A percentile compares a stretch with the other conserved stretches of the same genome.
These are phyloP conservation scores for Jaminaea rosea DNA, from an alignment of 1,284 basidiomycete genomes.

Conservation along the genomic window DNA sequence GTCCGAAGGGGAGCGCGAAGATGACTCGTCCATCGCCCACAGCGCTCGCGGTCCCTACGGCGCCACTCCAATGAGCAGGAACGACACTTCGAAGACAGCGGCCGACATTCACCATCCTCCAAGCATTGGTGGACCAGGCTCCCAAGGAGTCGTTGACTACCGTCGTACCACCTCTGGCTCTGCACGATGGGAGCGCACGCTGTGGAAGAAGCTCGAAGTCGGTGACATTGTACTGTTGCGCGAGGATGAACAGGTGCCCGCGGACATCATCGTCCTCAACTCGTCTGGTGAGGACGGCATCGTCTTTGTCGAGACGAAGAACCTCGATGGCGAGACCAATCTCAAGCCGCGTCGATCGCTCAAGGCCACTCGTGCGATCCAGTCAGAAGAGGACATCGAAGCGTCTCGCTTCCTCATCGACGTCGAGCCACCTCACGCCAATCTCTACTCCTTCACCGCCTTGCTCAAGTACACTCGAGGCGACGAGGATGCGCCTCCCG, in stretches of 20 bases:
- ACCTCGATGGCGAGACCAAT: slow-evolving; percentile 94
- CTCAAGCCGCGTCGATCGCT: slow-evolving; percentile 75
- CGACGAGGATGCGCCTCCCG: slow-evolving; percentile 1
- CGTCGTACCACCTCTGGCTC: slow-evolving; percentile 60
- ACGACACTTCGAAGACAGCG: background rate
- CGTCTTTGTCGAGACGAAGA: slow-evolving; percentile 60
- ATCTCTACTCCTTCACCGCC: slow-evolving; percentile 82
- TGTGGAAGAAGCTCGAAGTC: slow-evolving; percentile 98
- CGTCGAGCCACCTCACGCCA: slow-evolving; percentile 85
- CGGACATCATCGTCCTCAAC: slow-evolving; percentile 81
- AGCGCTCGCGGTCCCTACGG: background rate
- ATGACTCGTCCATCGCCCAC: background rate
- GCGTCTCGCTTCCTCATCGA: slow-evolving; percentile 77
- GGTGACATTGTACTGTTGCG: slow-evolving; percentile 85
- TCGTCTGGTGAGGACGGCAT: slow-evolving; percentile 51
- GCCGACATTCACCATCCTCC: background rate
- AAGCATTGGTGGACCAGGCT: background rate
- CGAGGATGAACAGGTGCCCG: slow-evolving; percentile 91
- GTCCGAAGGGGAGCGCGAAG: slow-evolving; percentile 31
- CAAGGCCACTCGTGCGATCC: slow-evolving; percentile 65
- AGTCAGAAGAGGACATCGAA: slow-evolving; percentile 84
- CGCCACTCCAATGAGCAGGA: background rate
- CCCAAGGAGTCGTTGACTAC: slow-evolving; percentile 58
- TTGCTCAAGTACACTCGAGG: slow-evolving; percentile 59
- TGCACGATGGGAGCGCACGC: slow-evolving; percentile 81